These are phyloP conservation scores for Trichoderma arundinaceum DNA, from an alignment of 2,329 filamentous ascomycete genomes.

Conservation along the genomic window DNA sequence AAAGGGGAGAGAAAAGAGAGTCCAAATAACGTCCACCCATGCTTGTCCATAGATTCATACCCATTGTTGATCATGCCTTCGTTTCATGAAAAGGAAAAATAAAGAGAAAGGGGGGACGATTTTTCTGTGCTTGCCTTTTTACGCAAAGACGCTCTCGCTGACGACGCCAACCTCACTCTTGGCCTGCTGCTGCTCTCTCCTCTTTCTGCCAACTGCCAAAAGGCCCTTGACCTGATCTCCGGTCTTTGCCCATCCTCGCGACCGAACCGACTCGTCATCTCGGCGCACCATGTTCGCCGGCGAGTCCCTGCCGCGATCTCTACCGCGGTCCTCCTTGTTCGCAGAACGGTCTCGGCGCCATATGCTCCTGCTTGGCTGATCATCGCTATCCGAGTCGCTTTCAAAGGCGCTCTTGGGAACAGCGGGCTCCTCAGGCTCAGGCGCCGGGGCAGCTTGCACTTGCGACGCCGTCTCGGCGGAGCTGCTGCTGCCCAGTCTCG, in stretches of 20 bases:
- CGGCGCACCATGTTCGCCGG: conserved; percentile 14
- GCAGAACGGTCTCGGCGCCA: conserved; percentile 33
- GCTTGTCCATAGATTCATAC: conserved; percentile 28
- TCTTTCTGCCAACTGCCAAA: conserved; percentile 37
- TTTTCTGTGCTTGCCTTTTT: background rate
- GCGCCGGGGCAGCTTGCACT: background rate
- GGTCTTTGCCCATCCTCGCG: conserved; percentile 33
- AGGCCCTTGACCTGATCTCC: conserved; percentile 38
- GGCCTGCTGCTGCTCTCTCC: conserved; percentile 45
- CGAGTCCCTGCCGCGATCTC: conserved; percentile 34
- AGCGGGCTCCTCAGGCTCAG: background rate
- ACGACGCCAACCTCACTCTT: conserved; percentile 46
- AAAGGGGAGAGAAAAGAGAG: background rate
- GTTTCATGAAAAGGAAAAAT: conserved; percentile 17
- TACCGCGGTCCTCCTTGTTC: conserved; percentile 32
- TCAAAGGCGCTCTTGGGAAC: conserved; percentile 42
- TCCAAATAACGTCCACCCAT: conserved; percentile 23
- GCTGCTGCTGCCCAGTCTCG: conserved; percentile 10
- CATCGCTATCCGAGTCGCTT: conserved; percentile 43
- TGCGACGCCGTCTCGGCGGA: background rate
- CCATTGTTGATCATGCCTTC: conserved; percentile 27
- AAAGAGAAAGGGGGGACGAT: background rate
- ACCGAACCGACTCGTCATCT: conserved; percentile 4
- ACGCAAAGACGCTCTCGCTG: conserved; percentile 34
- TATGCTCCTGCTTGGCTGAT: conserved; percentile 30